phyloP scores from a whole-genome alignment of 2,329 filamentous ascomycete genomes.

The Pyrenophora teres region DNA sequence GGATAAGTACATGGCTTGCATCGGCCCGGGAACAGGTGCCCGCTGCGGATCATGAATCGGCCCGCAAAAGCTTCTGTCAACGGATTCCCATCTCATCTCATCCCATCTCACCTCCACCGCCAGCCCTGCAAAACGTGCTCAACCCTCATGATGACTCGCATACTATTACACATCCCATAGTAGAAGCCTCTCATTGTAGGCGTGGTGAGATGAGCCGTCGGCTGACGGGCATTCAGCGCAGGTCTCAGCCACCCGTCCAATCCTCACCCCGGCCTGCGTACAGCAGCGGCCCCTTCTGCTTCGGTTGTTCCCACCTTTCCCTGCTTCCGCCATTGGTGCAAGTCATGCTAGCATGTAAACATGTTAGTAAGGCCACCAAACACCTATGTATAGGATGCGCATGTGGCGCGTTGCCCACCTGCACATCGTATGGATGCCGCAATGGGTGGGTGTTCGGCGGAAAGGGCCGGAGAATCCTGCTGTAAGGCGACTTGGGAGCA shows the following conservation, averaged over 20 bases:
- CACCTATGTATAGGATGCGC: conserved; percentile 10
- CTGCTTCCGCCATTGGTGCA: conserved; percentile 1
- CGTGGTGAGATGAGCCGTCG: too few relatives aligned
- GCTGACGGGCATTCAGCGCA: background rate
- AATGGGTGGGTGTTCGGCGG: conserved; percentile 1
- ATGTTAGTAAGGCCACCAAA: background rate
- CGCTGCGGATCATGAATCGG: conserved; percentile 2
- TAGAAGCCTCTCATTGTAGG: too few relatives aligned
- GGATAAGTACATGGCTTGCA: background rate
- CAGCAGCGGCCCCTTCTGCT: conserved; percentile 1
- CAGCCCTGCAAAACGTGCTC: too few relatives aligned
- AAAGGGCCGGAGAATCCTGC: background rate
- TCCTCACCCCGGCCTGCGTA: background rate
- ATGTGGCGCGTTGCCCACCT: conserved; percentile 10
- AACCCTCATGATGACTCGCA: too few relatives aligned
- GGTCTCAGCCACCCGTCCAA: conserved; percentile 1
- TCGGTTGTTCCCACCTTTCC: background rate
- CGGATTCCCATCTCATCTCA: too few relatives aligned
- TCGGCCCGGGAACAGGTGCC: conserved; percentile 1
- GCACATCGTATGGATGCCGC: conserved; percentile 3
- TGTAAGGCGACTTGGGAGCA: background rate
- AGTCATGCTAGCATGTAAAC: background rate
- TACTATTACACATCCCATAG: too few relatives aligned
- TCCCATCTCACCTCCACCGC: too few relatives aligned
- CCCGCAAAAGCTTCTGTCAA: background rate